Evolutionary conservation across 2,329 filamentous ascomycete genomes (phyloP).

Genomic region (Shiraia sp.): DNA sequence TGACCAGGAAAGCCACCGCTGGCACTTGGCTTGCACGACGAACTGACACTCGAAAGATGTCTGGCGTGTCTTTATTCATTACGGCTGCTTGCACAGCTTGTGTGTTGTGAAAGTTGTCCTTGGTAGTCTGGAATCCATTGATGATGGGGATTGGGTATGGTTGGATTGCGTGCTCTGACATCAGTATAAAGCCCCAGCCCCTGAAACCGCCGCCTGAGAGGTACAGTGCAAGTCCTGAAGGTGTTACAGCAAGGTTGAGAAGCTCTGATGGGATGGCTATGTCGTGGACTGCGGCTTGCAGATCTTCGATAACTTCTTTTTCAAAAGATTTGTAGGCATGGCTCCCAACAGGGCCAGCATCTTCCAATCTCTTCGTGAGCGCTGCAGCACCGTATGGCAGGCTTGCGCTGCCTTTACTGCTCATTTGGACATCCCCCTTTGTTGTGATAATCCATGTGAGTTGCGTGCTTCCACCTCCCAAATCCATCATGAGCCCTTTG

Average conservation of each 20-base stretch:
- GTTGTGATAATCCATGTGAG: conserved; percentile 66
- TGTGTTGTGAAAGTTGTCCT: conserved; percentile 63
- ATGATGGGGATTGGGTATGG: conserved; percentile 85
- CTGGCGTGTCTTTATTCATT: conserved; percentile 41
- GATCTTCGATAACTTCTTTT: conserved; percentile 59
- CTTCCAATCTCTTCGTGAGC: conserved; percentile 58
- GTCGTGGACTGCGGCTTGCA: conserved; percentile 63
- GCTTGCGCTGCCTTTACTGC: conserved; percentile 59
- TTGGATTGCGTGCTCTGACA: conserved; percentile 72
- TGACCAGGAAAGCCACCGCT: conserved; percentile 80
- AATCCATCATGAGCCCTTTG: conserved; percentile 81
- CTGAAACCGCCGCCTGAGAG: conserved; percentile 89
- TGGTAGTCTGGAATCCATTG: conserved; percentile 73
- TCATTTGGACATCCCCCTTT: conserved; percentile 49
- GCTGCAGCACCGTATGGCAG: conserved; percentile 73
- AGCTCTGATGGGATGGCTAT: conserved; percentile 62
- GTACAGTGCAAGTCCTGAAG: conserved; percentile 64
- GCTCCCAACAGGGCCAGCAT: conserved; percentile 40
- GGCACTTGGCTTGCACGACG: conserved; percentile 80
- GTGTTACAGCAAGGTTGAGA: conserved; percentile 34
- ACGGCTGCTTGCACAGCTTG: conserved; percentile 50
- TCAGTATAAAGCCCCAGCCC: conserved; percentile 87
- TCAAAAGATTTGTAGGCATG: conserved; percentile 53
- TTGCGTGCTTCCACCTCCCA: conserved; percentile 77
- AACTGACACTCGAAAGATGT: conserved; percentile 74